Base-by-base conservation (phyloP, 768 basidiomycete genomes). In the Lactifluus hygrophoroides region DNA sequence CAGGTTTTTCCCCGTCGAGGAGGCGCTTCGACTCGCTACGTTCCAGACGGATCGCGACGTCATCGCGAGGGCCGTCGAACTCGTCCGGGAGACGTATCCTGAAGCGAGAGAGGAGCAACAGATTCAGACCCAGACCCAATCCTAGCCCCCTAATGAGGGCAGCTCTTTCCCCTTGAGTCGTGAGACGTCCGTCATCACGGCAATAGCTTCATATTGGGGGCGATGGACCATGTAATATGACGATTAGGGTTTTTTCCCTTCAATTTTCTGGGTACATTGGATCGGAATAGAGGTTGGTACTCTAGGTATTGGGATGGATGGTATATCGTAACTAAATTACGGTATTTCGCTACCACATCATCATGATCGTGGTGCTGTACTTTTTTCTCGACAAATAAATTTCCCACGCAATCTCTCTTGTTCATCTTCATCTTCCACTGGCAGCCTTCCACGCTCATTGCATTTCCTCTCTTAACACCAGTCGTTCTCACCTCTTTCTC, bases 11-110 rank as follows among this genome's bases (percentile, higher is more conserved):
- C 42, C n/a, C 7, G 51, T 60, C 0, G 61, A 54, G 0, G 51
- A 62, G 40, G 61, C 51, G n/a, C 25, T 62, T 0, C 19, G 28
- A 1, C 9, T 40, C 27, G 51, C 52, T 32, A 50, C 58, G 21
- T 62, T 62, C 46, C 51, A 54, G 45, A 43, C 34, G 35, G 58
- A 61, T 28, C 46, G 61, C 5, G 61, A 60, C 0, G 51, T 62
- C 0, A 58, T 58, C 28, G 44, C 47, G 9, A 35, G 17, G 23
- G 61, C 61, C 3, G 40, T 50, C 19, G 57, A 57, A 27, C 46
- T 54, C 25, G 58, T 62, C 8, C 45, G 57, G 17, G 30, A 40
- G 32, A 50, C 56, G 7, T 61, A 61, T 43, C 42, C 43, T 11
- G 53, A 45, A 13, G 25, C 58, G 35, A 52, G 57, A 44, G 57